Percentiles rank a stretch among this genome's conserved stretches.
Evolutionary conservation across 2,329 filamentous ascomycete species (phyloP).

Genomic region (Gnomoniopsis sp.): DNA sequence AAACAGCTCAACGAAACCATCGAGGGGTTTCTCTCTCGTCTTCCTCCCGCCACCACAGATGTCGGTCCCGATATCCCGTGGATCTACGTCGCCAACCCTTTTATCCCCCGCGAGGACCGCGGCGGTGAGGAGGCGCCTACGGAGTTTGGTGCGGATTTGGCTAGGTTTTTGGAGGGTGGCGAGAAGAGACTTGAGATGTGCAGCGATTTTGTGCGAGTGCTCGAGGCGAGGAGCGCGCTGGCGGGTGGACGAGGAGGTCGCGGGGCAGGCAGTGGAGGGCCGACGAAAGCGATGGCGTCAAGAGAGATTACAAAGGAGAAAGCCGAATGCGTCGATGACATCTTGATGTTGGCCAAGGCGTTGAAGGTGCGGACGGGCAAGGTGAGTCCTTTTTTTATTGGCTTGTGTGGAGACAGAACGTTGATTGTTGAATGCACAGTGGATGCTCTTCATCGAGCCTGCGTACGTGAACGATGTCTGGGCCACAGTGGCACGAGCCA

Average conservation of each 20-base stretch:
- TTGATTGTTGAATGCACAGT: slow-evolving; percentile 38
- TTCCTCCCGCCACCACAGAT: slow-evolving; percentile 63
- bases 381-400: slow-evolving; percentile 34
- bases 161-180: slow-evolving; percentile 51
- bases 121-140: slow-evolving; percentile 48
- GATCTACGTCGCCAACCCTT: slow-evolving; percentile 72
- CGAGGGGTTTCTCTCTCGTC: slow-evolving; percentile 57
- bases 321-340: slow-evolving; percentile 46
- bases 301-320: slow-evolving; percentile 48
- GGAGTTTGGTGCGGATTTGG: slow-evolving; percentile 41
- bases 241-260: slow-evolving; percentile 15
- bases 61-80: slow-evolving; percentile 49
- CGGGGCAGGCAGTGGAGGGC: slow-evolving; percentile 20
- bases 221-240: slow-evolving; percentile 25
- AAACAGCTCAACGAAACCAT: slow-evolving; percentile 46
- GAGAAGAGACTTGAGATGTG: slow-evolving; percentile 46
- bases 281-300: slow-evolving; percentile 33
- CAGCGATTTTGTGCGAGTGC: slow-evolving; percentile 44
- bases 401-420: background rate
- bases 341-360: slow-evolving; percentile 59
- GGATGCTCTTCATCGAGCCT: slow-evolving; percentile 67
- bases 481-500: slow-evolving; percentile 63
- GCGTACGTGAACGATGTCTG: slow-evolving; percentile 60
- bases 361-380: slow-evolving; percentile 64
- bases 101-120: slow-evolving; percentile 37